These are phyloP conservation scores for Tetrahymena thermophila DNA, from an alignment of 73 alveolate species.

Conservation along the genomic window DNA sequence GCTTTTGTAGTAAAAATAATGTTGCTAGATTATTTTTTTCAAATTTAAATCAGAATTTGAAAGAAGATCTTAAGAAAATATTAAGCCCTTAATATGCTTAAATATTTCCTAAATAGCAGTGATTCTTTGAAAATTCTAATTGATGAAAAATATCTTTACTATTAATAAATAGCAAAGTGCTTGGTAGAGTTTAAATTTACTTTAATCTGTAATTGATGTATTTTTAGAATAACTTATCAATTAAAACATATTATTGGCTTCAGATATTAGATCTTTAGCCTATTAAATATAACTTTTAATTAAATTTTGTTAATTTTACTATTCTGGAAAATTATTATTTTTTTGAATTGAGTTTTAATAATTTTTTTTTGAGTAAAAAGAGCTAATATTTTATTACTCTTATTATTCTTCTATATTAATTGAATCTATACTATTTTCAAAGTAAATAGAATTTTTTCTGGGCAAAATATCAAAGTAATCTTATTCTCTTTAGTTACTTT, in stretches of 20 bases:
- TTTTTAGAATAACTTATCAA: neutral
- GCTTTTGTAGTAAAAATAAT: neutral
- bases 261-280: neutral
- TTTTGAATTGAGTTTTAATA: too few species aligned
- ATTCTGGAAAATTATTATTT: neutral
- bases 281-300: neutral
- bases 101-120: neutral
- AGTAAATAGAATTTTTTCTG: neutral
- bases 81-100: neutral
- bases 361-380: neutral
- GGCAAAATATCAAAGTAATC: neutral
- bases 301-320: neutral
- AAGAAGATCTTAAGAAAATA: neutral
- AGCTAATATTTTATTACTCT: too few species aligned
- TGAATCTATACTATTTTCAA: neutral
- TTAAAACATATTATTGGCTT: neutral
- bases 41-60: neutral
- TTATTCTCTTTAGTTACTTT: neutral
- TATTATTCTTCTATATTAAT: too few species aligned
- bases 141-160: neutral
- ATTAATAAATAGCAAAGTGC: neutral
- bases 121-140: neutral
- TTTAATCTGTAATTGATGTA: neutral
- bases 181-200: neutral
- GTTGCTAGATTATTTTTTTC: neutral